These are phyloP conservation scores for Bidens hawaiensis DNA, from an alignment of 140 eudicot species.

Conservation along the genomic window DNA sequence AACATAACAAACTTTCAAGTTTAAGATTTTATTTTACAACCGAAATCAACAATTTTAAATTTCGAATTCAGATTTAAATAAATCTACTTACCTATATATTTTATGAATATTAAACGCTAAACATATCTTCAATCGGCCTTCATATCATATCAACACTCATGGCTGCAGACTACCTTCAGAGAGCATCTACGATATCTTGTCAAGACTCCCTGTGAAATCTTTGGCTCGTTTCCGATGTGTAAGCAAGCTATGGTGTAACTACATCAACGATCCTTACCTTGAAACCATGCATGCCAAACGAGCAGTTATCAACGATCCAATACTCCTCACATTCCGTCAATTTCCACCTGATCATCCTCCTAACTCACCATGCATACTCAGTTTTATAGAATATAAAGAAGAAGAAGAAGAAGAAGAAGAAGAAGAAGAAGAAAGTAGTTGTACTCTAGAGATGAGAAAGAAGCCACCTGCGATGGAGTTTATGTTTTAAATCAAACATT, in stretches of 20 bases:
- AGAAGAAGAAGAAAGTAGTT: not conserved
- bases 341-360: not conserved
- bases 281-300: constrained; percentile 4
- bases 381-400: not conserved
- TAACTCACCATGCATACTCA: not conserved
- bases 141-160: not conserved
- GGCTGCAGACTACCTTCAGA: constrained; percentile 7
- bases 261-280: constrained; percentile 9
- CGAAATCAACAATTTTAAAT: too few relatives aligned
- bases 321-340: not conserved
- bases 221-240: constrained; percentile 8
- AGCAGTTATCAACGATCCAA: not conserved
- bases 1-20: too few relatives aligned
- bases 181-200: constrained; percentile 2
- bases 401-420: not conserved
- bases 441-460: not conserved
- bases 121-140: not conserved
- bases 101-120: not conserved
- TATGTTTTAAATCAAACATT: not conserved
- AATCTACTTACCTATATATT: too few relatives aligned
- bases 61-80: too few relatives aligned
- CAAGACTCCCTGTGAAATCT: constrained; percentile 16
- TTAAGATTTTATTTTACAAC: too few relatives aligned
- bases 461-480: not conserved
- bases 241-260: constrained; percentile 10